These are phyloP conservation scores for Penicillium griseofulvum DNA, from an alignment of 2,329 filamentous ascomycete species.

Conservation along the genomic window DNA sequence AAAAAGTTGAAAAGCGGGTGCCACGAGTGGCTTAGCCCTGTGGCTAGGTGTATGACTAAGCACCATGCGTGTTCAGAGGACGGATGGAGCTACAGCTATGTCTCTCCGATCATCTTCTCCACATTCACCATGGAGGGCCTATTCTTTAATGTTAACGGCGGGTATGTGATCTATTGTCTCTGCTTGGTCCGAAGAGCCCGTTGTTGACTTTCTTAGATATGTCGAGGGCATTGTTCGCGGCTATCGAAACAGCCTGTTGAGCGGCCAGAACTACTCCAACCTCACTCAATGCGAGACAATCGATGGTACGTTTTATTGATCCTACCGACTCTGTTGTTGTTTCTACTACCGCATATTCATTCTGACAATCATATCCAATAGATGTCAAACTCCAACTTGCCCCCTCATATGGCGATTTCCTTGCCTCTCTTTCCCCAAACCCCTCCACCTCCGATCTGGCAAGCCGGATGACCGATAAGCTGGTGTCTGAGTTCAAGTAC, in stretches of 20 bases:
- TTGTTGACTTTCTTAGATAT: slow-evolving; percentile 60
- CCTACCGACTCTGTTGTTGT: not conserved
- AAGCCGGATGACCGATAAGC: slow-evolving; percentile 93
- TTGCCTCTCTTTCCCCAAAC: slow-evolving; percentile 88
- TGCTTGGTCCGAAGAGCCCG: not conserved
- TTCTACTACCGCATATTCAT: not conserved
- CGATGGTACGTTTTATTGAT: slow-evolving; percentile 61
- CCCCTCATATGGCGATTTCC: slow-evolving; percentile 95
- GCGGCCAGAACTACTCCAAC: slow-evolving; percentile 87
- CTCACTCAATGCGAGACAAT: slow-evolving; percentile 97
- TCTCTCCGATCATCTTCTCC: slow-evolving; percentile 19
- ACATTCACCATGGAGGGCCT: slow-evolving; percentile 74
- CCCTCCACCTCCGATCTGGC: slow-evolving; percentile 94
- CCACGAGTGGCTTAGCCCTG: slow-evolving; percentile 18
- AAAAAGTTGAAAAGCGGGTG: slow-evolving; percentile 37
- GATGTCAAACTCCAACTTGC: slow-evolving; percentile 97
- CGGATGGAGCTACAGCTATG: slow-evolving; percentile 21
- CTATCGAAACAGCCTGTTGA: slow-evolving; percentile 92
- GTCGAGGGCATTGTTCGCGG: slow-evolving; percentile 96
- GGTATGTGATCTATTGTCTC: slow-evolving; percentile 54
- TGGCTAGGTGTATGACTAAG: slow-evolving; percentile 39
- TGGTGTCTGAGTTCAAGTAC: slow-evolving; percentile 96
- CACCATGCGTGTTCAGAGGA: slow-evolving; percentile 9
- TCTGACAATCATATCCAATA: slow-evolving; percentile 39
- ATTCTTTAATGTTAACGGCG: slow-evolving; percentile 91